Base-by-base conservation (phyloP, 768 basidiomycete genomes). In the Rhodotorula paludigena region DNA sequence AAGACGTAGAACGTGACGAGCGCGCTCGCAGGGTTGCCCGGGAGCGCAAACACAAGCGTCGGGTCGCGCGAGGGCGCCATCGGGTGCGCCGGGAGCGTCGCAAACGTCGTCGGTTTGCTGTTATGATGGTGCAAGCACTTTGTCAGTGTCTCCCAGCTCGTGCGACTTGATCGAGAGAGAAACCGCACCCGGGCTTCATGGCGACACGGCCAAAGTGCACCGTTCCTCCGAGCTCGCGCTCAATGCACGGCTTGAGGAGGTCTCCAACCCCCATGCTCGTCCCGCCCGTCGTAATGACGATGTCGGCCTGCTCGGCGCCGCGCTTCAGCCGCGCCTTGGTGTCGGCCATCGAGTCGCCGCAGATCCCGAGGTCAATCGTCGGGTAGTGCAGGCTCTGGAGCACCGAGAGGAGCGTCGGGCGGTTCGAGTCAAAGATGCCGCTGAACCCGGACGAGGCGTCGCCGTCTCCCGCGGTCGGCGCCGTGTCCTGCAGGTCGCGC, bases 181-280 rank as follows among this genome's bases (percentile, higher is more conserved):
- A 25, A 6, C n/a, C 68, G 36, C 60, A 77, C 63, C 78, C 91
- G 10, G 83, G 83, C 74, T 89, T 90, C 74, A 91, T 84, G 32
- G 84, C 84, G 57, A 92, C 89, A 14, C 90, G 83, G 3, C 91
- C 91, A 76, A 94, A 92, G 74, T 92, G 90, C 9, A 92, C 82
- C 12, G 82, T 86, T 1, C 90, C 91, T 25, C 81, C 77, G 62
- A 92, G 83, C 49, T 87, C 82, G 23, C 86, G 84, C 78, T 94
- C 91, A 63, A 94, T 87, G 64, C 92, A 84, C 2, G 91, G 91
- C 77, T 93, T 92, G 47, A 94, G 78, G 30, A 93, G 82, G 77
- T 93, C 91, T 1, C 85, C 86, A 3, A 90, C 83, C 0, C 91
- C 91, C 91, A 93, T 93, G 3, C 89, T 90, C 8, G 91, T 92